Percentiles rank a stretch among this genome's conserved stretches.
These are phyloP conservation scores for Phytophthora hibernalis DNA, from an alignment of 352 stramenopile species.

Conservation along the genomic window DNA sequence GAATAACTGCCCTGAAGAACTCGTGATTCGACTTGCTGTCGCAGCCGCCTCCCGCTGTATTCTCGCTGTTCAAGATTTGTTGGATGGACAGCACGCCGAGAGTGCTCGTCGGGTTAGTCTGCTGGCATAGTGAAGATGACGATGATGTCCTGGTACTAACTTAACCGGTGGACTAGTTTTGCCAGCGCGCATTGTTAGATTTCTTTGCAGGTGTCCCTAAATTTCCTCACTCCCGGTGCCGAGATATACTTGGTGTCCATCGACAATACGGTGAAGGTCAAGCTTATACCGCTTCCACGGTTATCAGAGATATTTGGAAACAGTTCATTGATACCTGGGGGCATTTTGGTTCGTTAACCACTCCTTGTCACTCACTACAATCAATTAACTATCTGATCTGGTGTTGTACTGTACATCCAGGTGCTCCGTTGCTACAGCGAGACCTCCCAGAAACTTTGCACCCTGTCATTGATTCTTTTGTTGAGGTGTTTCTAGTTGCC, in stretches of 20 bases:
- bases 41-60: slow-evolving; percentile 42
- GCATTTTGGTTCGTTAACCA: slow-evolving; percentile 47
- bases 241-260: slow-evolving; percentile 25
- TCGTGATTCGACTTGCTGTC: slow-evolving; percentile 68
- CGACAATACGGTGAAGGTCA: slow-evolving; percentile 14
- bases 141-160: background rate
- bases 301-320: slow-evolving; percentile 49
- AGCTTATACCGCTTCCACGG: slow-evolving; percentile 12
- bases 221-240: slow-evolving; percentile 58
- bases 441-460: slow-evolving; percentile 48
- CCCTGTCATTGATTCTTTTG: slow-evolving; percentile 57
- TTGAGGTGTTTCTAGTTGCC: slow-evolving; percentile 53
- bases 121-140: background rate
- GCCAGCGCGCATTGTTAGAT: slow-evolving; percentile 49
- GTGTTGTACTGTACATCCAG: slow-evolving; percentile 21
- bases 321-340: slow-evolving; percentile 71
- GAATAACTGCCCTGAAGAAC: slow-evolving; percentile 51
- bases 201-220: slow-evolving; percentile 69
- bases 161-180: slow-evolving; percentile 39
- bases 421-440: slow-evolving; percentile 48
- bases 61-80: slow-evolving; percentile 29
- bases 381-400: background rate
- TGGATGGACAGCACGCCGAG: slow-evolving; percentile 51
- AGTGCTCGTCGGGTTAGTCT: slow-evolving; percentile 57
- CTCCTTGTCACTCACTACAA: background rate